phyloP scores from a whole-genome alignment of 768 basidiomycete genomes.

The Mycena polygramma region DNA sequence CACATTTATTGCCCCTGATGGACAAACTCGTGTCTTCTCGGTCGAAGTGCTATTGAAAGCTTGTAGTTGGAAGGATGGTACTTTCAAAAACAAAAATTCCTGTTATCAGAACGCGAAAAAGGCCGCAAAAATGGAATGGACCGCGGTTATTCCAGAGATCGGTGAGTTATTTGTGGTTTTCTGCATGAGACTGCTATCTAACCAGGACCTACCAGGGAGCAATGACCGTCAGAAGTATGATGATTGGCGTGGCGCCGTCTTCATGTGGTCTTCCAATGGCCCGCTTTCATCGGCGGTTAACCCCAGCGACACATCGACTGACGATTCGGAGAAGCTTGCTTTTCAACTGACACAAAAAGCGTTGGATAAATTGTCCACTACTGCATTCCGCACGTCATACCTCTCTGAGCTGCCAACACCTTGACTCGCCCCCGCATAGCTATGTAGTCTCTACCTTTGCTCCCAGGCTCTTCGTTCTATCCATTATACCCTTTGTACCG shows the following conservation, averaged over 20 bases:
- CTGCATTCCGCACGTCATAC: too few relatives aligned
- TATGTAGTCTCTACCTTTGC: too few relatives aligned
- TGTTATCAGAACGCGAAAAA: constrained; percentile 4
- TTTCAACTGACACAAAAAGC: neutral
- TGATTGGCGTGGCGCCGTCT: constrained; percentile 1
- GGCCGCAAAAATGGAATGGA: neutral
- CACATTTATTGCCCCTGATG: neutral
- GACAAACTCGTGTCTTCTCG: neutral
- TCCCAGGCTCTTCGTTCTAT: too few relatives aligned
- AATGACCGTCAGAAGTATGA: neutral
- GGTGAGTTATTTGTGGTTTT: neutral
- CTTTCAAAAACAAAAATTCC: neutral
- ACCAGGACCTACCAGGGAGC: neutral
- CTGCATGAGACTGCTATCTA: neutral
- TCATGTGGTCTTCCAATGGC: neutral
- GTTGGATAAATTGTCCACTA: neutral
- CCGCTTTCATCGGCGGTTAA: neutral
- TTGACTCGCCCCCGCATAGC: too few relatives aligned
- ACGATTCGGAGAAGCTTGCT: neutral
- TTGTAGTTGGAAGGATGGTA: neutral
- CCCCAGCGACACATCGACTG: neutral
- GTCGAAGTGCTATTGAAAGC: neutral
- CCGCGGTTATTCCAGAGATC: neutral
- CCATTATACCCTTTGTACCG: too few relatives aligned
- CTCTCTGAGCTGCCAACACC: too few relatives aligned